Evolutionary conservation across 192 early-diverging fungal genomes (phyloP).

Genomic region (Backusella tuberculispora): DNA sequence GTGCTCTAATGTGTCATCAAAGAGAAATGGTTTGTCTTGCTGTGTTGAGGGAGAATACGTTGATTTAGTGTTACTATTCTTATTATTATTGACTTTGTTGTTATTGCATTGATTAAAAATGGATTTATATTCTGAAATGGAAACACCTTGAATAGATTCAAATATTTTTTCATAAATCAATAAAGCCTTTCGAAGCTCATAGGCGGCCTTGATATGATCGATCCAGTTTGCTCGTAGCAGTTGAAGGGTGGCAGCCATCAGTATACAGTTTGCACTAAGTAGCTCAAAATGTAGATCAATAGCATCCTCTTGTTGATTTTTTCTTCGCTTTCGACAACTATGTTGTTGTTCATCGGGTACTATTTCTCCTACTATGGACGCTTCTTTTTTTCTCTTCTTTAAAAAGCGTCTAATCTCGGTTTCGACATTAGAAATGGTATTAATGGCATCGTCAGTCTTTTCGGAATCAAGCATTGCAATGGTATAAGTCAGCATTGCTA

Average conservation of each 20-base stretch:
- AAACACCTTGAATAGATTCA: conserved; percentile 24
- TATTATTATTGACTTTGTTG: background rate
- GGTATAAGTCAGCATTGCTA: conserved; percentile 38
- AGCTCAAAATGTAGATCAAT: conserved; percentile 32
- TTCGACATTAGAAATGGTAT: conserved; percentile 27
- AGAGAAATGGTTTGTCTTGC: background rate
- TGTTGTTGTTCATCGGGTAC: background rate
- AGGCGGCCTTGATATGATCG: conserved; percentile 38
- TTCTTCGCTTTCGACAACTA: background rate
- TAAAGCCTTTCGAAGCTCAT: conserved; percentile 42
- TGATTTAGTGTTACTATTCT: background rate
- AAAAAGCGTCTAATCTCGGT: conserved; percentile 9
- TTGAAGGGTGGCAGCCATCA: conserved; percentile 45
- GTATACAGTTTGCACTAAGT: conserved; percentile 39
- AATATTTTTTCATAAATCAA: conserved; percentile 42
- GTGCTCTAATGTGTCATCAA: conserved; percentile 22
- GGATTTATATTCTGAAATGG: conserved; percentile 18
- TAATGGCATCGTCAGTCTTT: conserved; percentile 21
- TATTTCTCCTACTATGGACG: background rate
- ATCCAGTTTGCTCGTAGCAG: conserved; percentile 39
- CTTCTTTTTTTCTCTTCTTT: conserved; percentile 2
- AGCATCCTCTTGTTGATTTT: background rate
- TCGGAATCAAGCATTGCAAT: conserved; percentile 41
- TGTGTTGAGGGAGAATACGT: background rate
- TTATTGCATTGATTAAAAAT: background rate